A percentile compares a stretch with the other conserved stretches of the same genome.
Evolutionary conservation across 2,329 filamentous ascomycete species (phyloP).

Genomic region (Calonectria hawksworthii): DNA sequence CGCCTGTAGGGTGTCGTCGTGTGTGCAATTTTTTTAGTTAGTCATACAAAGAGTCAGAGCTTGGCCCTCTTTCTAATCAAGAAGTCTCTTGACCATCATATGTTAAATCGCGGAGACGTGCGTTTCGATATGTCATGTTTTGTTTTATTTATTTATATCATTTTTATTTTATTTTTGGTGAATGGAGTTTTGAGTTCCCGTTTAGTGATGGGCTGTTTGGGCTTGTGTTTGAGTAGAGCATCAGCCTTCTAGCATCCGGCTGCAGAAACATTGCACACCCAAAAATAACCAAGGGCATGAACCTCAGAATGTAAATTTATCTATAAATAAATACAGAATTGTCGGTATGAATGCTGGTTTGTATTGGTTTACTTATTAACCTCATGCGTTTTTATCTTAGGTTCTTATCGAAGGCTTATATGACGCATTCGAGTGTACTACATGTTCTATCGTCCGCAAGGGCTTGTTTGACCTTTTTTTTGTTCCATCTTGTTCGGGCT

Average conservation of each 20-base stretch:
- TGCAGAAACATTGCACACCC: neutral
- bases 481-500: neutral
- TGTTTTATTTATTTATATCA: no score
- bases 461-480: neutral
- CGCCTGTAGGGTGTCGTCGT: neutral
- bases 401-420: neutral
- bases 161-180: neutral
- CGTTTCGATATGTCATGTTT: neutral
- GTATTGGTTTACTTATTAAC: neutral
- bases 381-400: neutral
- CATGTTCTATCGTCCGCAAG: neutral
- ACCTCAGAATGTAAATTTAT: neutral
- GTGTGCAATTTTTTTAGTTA: neutral
- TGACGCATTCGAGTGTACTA: neutral
- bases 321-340: neutral
- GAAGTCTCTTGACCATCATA: neutral
- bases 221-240: neutral
- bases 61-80: neutral
- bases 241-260: neutral
- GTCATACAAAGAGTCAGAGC: neutral
- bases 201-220: neutral
- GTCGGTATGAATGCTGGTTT: neutral
- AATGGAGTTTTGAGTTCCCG: neutral
- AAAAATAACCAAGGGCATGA: neutral
- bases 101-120: neutral